These are phyloP conservation scores for Bremia lactucae DNA, from an alignment of 352 stramenopile species.

Conservation along the genomic window DNA sequence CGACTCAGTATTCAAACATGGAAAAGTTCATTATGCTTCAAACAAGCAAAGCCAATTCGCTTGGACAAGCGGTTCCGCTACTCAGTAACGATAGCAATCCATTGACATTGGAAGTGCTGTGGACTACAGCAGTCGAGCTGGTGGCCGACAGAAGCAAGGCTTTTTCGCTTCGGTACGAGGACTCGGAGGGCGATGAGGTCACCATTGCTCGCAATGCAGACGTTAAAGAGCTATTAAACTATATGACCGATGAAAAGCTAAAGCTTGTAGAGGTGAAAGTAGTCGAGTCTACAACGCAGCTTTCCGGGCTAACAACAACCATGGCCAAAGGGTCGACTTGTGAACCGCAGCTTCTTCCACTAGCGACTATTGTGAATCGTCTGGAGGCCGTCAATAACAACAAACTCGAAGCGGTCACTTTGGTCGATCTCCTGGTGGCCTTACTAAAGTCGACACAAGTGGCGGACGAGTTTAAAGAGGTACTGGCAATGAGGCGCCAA, in stretches of 20 bases:
- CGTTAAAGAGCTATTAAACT: conserved; percentile 34
- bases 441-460: conserved; percentile 38
- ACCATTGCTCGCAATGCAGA: conserved; percentile 45
- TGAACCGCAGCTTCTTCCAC: conserved; percentile 12
- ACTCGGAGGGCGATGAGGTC: conserved; percentile 48
- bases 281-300: conserved; percentile 24
- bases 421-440: conserved; percentile 28
- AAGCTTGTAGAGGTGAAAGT: conserved; percentile 25
- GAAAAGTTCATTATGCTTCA: no score
- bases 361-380: background rate
- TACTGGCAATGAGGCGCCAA: conserved; percentile 34
- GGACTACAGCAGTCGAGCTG: conserved; percentile 9
- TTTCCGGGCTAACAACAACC: conserved; percentile 37
- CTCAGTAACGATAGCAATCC: conserved; percentile 5
- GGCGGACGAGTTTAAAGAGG: conserved; percentile 24
- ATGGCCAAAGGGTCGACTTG: conserved; percentile 40
- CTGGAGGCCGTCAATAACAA: background rate
- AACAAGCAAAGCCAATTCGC: no score
- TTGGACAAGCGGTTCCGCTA: conserved; percentile 24
- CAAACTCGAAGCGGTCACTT: conserved; percentile 24
- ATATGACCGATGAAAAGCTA: conserved; percentile 44
- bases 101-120: conserved; percentile 20
- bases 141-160: conserved; percentile 12
- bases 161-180: conserved; percentile 36
- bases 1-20: no score